Base-by-base conservation (phyloP, 1,284 basidiomycete species). In the Moesziomyces antarcticus region DNA sequence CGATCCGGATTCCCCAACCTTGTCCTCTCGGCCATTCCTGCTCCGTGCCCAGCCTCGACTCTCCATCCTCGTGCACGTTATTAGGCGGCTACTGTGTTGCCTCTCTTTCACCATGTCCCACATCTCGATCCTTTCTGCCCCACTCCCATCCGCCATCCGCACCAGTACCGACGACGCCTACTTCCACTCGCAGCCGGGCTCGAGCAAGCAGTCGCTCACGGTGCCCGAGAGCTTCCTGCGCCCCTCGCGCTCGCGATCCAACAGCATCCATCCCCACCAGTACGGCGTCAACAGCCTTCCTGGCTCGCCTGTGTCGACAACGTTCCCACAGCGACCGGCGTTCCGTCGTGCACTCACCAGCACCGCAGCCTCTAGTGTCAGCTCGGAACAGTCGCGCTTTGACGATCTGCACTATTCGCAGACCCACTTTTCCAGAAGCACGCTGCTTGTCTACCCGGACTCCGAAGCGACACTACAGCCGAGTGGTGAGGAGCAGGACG, bases 401-500 rank as follows among this genome's bases (percentile, higher is more conserved):
- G 69, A 66, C 62, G 62, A 57, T 20, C 46, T 72, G 21, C 69
- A 72, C 55, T 72, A 72, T 41, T 52, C 69, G 6, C 63, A 72
- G 40, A 72, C 69, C 10, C 63, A 72, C 45, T 72, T 72, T 27
- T 65, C 62, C 6, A 24, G 69, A 3, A 66, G 62, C 44, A 72
- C 69, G 2, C 37, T 72, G 30, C 69, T 72, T 0, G 63, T 72
- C 33, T 66, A 72, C 41, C 41, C 62, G 8, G 51, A 46, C 37
- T 56, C 56, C 6, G 56, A 70, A 52, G 5, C n/a, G 0, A 43
- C 51, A 14, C 21, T 37, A 2, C 51, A 35, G 22, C 33, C 42
- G 9, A 13, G 6, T 13, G 53, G 41, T 11, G 51, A 30, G 0
- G 57, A 43, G 18, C 46, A 56, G 18, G 69, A 66, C 27, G 69